A percentile compares a stretch with the other conserved stretches of the same genome.
Conservation (phyloP, 176 grass and related monocot genomes). For the Aegilops bicornis region DNA sequence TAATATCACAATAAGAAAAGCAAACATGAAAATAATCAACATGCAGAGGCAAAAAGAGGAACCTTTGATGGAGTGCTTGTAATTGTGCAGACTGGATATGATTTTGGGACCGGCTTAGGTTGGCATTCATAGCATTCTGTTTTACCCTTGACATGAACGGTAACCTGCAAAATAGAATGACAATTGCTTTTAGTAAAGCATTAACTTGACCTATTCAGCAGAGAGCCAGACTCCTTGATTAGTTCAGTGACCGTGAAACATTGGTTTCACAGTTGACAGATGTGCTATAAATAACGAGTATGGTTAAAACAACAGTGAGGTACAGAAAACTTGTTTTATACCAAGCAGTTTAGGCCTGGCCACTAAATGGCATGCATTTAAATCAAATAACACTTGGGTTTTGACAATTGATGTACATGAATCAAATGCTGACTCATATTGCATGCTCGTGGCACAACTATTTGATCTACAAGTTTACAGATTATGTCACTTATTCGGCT, state of each 20-base stretch:
- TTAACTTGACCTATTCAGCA: constrained; percentile 3
- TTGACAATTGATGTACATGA: not conserved
- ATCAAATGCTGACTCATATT: not conserved
- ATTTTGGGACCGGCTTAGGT: constrained; percentile 86
- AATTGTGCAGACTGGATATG: constrained; percentile 98
- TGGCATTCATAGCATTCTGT: constrained; percentile 99
- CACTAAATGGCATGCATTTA: not conserved
- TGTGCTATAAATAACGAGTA: not conserved
- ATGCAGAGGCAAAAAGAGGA: not conserved
- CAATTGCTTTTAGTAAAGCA: constrained; percentile 12
- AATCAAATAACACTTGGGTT: not conserved
- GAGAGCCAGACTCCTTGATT: not conserved
- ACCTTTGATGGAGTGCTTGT: constrained; percentile 99
- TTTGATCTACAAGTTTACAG: not conserved
- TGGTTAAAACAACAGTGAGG: not conserved
- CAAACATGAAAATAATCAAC: not conserved
- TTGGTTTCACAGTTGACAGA: not conserved
- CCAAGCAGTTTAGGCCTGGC: not conserved
- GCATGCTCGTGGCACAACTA: not conserved
- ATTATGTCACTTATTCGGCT: not conserved
- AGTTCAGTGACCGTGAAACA: not conserved
- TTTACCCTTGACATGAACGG: constrained; percentile 95
- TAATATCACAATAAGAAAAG: not conserved
- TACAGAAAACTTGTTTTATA: not conserved
- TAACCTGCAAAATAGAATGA: constrained; percentile 64